A percentile compares a stretch with the other conserved stretches of the same genome.
Conservation (phyloP, 2,329 filamentous ascomycete genomes). For the Ambrosiella cleistominuta region DNA sequence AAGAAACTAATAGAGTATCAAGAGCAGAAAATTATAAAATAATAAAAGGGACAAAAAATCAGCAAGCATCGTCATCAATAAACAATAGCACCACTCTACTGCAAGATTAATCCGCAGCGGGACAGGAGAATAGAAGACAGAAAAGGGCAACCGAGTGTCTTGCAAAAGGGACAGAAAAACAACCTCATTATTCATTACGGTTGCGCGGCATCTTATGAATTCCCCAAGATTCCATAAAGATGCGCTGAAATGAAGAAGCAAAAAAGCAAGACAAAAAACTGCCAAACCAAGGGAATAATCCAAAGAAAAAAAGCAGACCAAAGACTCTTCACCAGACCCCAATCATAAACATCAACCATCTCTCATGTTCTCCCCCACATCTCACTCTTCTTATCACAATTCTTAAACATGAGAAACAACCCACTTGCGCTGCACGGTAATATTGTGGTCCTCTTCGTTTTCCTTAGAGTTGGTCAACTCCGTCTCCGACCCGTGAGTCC, state of each 20-base stretch:
- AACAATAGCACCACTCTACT: not conserved
- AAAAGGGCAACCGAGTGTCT: not conserved
- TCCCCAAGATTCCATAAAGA: too few relatives aligned
- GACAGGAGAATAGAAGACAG: not conserved
- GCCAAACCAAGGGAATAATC: not conserved
- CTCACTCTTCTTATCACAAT: not conserved
- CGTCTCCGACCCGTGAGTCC: slow-evolving; percentile 9
- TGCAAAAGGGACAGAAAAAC: not conserved
- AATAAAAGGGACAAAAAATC: not conserved
- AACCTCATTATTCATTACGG: not conserved
- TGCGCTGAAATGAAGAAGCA: too few relatives aligned
- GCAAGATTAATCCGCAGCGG: not conserved
- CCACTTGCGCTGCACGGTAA: slow-evolving; percentile 13
- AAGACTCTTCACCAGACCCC: too few relatives aligned
- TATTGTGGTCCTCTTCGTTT: slow-evolving; percentile 7
- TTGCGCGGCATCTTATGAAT: too few relatives aligned
- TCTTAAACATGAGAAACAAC: slow-evolving; percentile 10
- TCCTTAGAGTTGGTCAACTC: slow-evolving; percentile 7
- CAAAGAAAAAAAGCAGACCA: not conserved
- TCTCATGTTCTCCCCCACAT: too few relatives aligned
- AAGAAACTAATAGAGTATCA: slow-evolving; percentile 1
- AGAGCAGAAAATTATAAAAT: not conserved
- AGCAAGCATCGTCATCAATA: not conserved
- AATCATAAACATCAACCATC: too few relatives aligned
- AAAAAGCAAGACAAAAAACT: too few relatives aligned